Conservation (phyloP, 2,329 filamentous ascomycete species). For the Capronia epimyces region DNA sequence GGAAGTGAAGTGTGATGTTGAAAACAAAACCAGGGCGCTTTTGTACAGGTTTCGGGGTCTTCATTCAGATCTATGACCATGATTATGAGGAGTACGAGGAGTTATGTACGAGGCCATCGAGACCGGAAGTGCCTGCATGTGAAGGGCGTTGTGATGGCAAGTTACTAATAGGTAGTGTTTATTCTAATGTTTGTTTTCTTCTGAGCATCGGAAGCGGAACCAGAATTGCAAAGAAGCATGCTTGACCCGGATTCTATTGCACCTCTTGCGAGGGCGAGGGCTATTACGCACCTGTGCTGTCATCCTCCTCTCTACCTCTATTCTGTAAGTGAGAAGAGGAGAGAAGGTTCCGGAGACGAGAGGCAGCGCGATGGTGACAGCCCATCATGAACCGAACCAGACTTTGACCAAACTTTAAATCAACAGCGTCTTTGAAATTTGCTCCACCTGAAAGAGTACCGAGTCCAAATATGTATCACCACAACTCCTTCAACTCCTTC, state of each 20-base stretch:
- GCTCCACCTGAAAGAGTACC: too few relatives aligned
- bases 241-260: too few relatives aligned
- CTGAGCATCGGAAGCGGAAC: too few relatives aligned
- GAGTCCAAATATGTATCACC: not conserved
- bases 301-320: not conserved
- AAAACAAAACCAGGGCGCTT: not conserved
- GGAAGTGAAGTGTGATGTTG: not conserved
- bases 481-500: not conserved
- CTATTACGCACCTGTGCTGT: not conserved
- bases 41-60: not conserved
- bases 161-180: constrained; percentile 16
- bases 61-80: constrained; percentile 2
- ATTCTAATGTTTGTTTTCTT: constrained; percentile 12
- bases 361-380: not conserved
- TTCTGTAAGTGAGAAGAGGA: too few relatives aligned
- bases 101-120: constrained; percentile 1
- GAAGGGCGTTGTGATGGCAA: constrained; percentile 13
- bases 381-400: not conserved
- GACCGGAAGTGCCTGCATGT: constrained; percentile 11
- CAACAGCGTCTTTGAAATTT: not conserved
- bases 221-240: too few relatives aligned
- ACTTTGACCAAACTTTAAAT: not conserved
- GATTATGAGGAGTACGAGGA: constrained; percentile 3
- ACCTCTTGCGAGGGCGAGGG: too few relatives aligned
- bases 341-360: too few relatives aligned